These are phyloP conservation scores for Pichia sp. DNA, from an alignment of 1,139 yeast species.

Conservation along the genomic window DNA sequence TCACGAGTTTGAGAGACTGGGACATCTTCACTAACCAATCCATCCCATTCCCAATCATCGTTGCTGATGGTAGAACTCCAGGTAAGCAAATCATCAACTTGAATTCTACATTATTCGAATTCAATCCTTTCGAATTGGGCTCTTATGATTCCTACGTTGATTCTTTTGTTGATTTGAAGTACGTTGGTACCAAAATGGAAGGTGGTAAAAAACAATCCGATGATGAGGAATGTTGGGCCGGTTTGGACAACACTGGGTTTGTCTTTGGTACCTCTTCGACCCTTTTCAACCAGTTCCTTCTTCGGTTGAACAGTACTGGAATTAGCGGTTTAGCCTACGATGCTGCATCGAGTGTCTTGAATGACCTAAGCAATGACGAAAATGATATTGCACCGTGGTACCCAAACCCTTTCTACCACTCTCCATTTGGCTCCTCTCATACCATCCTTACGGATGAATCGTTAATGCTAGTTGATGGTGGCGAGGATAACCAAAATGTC, in stretches of 20 bases:
- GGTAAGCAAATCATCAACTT: slow-evolving; percentile 46
- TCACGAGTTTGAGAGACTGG: slow-evolving; percentile 52
- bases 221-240: slow-evolving; percentile 46
- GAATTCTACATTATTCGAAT: slow-evolving; percentile 72
- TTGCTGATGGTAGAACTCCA: slow-evolving; percentile 75
- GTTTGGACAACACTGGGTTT: slow-evolving; percentile 74
- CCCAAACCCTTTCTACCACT: slow-evolving; percentile 46
- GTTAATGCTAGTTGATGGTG: slow-evolving; percentile 78
- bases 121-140: slow-evolving; percentile 79
- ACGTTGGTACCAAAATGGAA: slow-evolving; percentile 61
- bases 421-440: slow-evolving; percentile 37
- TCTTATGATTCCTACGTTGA: slow-evolving; percentile 79
- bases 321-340: slow-evolving; percentile 41
- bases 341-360: slow-evolving; percentile 38
- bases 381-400: slow-evolving; percentile 31
- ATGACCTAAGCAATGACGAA: slow-evolving; percentile 38
- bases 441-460: slow-evolving; percentile 37
- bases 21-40: slow-evolving; percentile 48
- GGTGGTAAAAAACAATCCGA: slow-evolving; percentile 43
- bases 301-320: slow-evolving; percentile 50
- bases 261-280: slow-evolving; percentile 74
- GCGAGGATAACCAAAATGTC: slow-evolving; percentile 73
- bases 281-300: slow-evolving; percentile 62
- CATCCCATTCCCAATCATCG: slow-evolving; percentile 82
- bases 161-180: slow-evolving; percentile 61